Evolutionary conservation across 352 stramenopile genomes (phyloP), one percentile per base, ranked within the genome.

Genomic region (Phytophthora kernoviae): DNA sequence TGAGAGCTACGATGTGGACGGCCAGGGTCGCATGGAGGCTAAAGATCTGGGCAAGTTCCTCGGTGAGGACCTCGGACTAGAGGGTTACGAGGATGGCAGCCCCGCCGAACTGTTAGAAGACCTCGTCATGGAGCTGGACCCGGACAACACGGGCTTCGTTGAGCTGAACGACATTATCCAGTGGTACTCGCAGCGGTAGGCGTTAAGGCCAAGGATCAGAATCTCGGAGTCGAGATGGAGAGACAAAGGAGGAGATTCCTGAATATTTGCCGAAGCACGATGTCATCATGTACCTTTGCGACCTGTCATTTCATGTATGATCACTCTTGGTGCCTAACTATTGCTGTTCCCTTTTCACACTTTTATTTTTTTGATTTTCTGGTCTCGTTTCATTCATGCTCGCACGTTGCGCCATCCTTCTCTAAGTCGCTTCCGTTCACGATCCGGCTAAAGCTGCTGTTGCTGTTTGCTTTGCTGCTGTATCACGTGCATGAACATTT

Each of bases 91-190:
- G 9, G 65, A 75, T 43, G 83, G 87, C 17, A 68, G 61, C 36
- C 65, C 65, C 15, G 45, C 70, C 27, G 65, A 78, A n/a, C 43
- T 78, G 45, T 55, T 91, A 18, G 84, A 93, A 40, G 86, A 92
- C 33, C 63, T 92, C 4, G 65, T 80, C 45, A 68, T 81, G 51
- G 79, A 93, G 37, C 62, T 94, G 21, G 83, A 94, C 44, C 48
- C 69, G 2, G 80, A 93, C 65, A 88, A 77, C 62, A 88, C 77
- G 37, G 85, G 85, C n/a, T 93, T 92, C 47, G 73, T 94, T 27
- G 85, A 94, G 64, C 75, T 93, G 53, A 68, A 73, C 54, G 83
- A 94, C 58, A 87, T 94, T 48, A 85, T 91, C 58, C 83, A 93
- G 64, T 93, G 85, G 85, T 91, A 87, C 65, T 73, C 79, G 34